Conservation (phyloP, 164 flowering plant species). For the Echeveria elegans region DNA sequence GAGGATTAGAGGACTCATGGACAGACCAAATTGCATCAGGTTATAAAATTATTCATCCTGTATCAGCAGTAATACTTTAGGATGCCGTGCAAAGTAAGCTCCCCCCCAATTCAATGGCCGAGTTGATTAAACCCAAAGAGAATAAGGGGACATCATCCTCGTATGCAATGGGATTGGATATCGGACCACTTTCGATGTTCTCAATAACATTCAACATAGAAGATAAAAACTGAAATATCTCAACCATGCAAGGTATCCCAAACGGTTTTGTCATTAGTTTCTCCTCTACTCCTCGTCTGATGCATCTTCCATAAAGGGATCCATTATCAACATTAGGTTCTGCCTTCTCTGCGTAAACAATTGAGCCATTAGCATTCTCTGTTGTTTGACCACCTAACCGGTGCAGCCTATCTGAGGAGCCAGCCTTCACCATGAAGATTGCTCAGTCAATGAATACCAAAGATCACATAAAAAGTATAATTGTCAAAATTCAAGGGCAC, state of each 20-base stretch:
- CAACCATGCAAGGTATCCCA: conserved; percentile 65
- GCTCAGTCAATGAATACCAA: not conserved
- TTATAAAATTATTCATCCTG: conserved; percentile 49
- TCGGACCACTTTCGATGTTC: conserved; percentile 29
- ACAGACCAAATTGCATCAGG: conserved; percentile 58
- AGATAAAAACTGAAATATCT: conserved; percentile 55
- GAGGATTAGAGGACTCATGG: conserved; percentile 56
- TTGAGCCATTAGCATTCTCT: conserved; percentile 26
- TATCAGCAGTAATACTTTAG: conserved; percentile 38
- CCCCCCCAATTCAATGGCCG: conserved; percentile 59
- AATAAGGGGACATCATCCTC: conserved; percentile 70
- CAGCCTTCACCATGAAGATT: conserved; percentile 19
- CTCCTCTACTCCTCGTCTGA: conserved; percentile 22
- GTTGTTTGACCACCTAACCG: conserved; percentile 19
- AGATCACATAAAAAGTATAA: not conserved
- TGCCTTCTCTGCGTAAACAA: conserved; percentile 16
- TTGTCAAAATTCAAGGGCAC: not conserved
- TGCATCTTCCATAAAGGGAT: conserved; percentile 20
- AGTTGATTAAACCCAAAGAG: conserved; percentile 52
- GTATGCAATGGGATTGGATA: conserved; percentile 44
- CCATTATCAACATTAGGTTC: conserved; percentile 20
- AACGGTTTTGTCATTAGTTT: conserved; percentile 40
- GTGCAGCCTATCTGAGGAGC: conserved; percentile 18
- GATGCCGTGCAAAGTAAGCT: conserved; percentile 33
- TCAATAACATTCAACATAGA: conserved; percentile 45